These are phyloP conservation scores for Rubroboletus pulcherrimus DNA, from an alignment of 768 basidiomycete genomes.

Conservation along the genomic window DNA sequence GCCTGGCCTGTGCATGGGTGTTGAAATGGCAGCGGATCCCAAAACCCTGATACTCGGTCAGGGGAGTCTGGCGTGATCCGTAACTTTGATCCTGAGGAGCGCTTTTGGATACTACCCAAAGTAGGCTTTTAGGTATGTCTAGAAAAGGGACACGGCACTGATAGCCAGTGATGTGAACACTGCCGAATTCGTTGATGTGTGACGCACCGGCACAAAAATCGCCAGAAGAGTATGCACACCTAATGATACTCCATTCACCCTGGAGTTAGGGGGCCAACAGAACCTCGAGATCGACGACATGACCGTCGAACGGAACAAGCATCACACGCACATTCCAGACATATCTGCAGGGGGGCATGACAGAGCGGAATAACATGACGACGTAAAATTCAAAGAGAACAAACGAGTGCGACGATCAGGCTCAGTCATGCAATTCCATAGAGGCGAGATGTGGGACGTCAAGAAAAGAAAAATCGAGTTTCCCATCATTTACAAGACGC, in stretches of 20 bases:
- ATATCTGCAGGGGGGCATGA: neutral
- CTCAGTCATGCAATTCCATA: slow-evolving; percentile 14
- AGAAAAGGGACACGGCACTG: neutral
- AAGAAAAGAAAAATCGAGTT: slow-evolving; percentile 29
- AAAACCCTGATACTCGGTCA: neutral
- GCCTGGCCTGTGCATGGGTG: neutral
- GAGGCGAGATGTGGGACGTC: slow-evolving; percentile 12
- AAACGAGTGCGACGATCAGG: neutral
- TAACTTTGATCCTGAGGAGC: no score
- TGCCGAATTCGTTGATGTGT: neutral
- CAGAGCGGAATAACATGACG: neutral
- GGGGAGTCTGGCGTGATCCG: neutral
- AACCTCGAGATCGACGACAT: neutral
- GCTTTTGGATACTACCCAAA: neutral
- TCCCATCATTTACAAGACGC: slow-evolving; percentile 18
- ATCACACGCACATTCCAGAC: neutral
- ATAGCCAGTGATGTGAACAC: neutral
- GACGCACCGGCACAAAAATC: neutral
- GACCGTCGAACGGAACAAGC: neutral
- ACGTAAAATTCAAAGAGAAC: slow-evolving; percentile 1
- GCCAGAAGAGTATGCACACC: neutral
- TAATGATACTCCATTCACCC: neutral
- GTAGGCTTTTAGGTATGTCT: neutral
- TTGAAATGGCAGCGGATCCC: neutral
- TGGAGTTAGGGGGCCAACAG: neutral